Base-by-base conservation (phyloP, 2,329 filamentous ascomycete species). In the Apiospora saccharicola region DNA sequence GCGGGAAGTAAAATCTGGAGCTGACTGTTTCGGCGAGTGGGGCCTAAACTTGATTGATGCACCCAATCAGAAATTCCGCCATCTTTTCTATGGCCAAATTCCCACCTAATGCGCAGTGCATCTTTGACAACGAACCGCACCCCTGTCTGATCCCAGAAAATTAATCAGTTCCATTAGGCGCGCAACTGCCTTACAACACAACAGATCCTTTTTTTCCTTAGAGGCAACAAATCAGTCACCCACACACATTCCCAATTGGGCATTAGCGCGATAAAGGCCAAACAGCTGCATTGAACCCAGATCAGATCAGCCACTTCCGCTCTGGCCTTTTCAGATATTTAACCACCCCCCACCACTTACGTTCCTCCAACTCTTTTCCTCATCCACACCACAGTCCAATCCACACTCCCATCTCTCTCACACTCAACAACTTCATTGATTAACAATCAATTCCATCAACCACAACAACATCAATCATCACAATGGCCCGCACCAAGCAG, bases 401-500 rank as follows among this genome's bases (percentile, higher is more conserved):
- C 75, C 79, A 74, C 77, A 77, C 75, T 75, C 75, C 73, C 72
- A 76, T 75, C 69, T 73, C 71, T 73, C 74, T 70, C 75, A 73
- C 75, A 72, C 73, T 70, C 75, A 75, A 70, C 76, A 78, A 79
- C 77, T 78, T 80, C 78, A 77, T 73, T 78, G 77, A 76, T 74
- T 76, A 26, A 24, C 49, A 10, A 49, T 12, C 44, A 37, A 6
- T 51, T 49, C 75, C 76, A 75, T 53, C 78, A 77, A 74, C 79
- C 76, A 75, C 75, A 75, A 57, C 75, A 76, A 73, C 74, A 74
- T 73, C 78, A 82, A 79, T 81, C 80, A 73, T 80, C 79, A 83
- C 81, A 86, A 91, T 91, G 89, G 89, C 89, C 79, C 89, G 89
- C 81, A 91, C 89, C 76, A 91, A 91, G 88, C 89, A 91, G 83